These are phyloP conservation scores for Oenanthe sinensis DNA, from an alignment of 129 eudicot genomes.

Conservation along the genomic window DNA sequence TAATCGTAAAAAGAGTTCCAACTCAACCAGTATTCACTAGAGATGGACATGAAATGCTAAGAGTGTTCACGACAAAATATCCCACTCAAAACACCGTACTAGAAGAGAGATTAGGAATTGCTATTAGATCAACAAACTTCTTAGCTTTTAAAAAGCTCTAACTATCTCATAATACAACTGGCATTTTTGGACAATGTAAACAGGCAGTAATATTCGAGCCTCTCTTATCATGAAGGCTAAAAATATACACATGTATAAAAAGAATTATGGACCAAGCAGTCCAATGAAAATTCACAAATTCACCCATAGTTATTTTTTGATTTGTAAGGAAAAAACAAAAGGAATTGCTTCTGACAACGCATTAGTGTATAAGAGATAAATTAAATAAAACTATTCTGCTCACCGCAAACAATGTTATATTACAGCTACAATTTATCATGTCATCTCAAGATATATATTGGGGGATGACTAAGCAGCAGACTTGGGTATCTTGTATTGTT, in stretches of 20 bases:
- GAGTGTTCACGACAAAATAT: too few relatives aligned
- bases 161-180: not conserved
- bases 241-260: not conserved
- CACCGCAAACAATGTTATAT: not conserved
- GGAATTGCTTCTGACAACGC: not conserved
- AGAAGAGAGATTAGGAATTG: too few relatives aligned
- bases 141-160: not conserved
- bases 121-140: not conserved
- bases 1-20: too few relatives aligned
- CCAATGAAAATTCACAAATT: not conserved
- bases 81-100: too few relatives aligned
- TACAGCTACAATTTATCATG: not conserved
- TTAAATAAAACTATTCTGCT: not conserved
- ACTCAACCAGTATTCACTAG: too few relatives aligned
- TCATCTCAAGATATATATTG: not conserved
- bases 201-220: not conserved
- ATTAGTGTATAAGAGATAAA: not conserved
- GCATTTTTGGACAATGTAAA: not conserved
- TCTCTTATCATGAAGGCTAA: not conserved
- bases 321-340: not conserved
- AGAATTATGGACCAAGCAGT: not conserved
- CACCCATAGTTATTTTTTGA: not conserved
- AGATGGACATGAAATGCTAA: too few relatives aligned
- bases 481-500: constrained; percentile 91
- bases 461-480: constrained; percentile 48